Evolutionary conservation across 2,329 filamentous ascomycete genomes (phyloP), one percentile per base, ranked within the genome.

Genomic region (Paecilomyces variotii): DNA sequence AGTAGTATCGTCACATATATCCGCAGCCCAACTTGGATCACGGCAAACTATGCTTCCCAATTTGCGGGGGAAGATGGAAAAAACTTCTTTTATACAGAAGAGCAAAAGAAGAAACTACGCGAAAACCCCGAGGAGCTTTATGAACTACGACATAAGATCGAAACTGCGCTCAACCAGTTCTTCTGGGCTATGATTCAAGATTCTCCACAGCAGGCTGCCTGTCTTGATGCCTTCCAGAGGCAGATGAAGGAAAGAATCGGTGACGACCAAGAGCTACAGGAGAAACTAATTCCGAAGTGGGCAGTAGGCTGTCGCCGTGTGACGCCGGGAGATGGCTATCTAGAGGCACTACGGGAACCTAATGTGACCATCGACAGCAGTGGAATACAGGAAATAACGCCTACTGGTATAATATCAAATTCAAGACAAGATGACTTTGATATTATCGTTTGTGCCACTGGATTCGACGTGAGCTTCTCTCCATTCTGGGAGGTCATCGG

Each of bases 311-410:
- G 80, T 58, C 71, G 79, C 9, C 72, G 80, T 1, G 62, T 80
- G 19, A 81, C 80, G 0, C 81, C 80, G 0, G 80, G 80, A 0
- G 77, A 78, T 26, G 79, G 80, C 0, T 83, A 80, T 63, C 74
- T 83, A 7, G 78, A 82, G 63, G 77, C 80, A 2, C 66, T 80
- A 5, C 68, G 70, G 3, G 56, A 76, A 24, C 67, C 70, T 0
- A 80, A 78, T 60, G 74, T 74, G 1, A 57, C 60, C 9, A 57
- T 71, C 9, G 57, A 63, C 5, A 64, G 64, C 26, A 73, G 72
- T 28, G 62, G 74, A n/a, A 75, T 74, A 14, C 62, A 63, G 0
- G 61, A 65, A 4, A 74, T 78, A 57, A 70, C 68, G 1, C 62
- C 63, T 28, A 63, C 61, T 0, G 69, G 70, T 4, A 63, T 72